These are phyloP conservation scores for Fusarium anthophilum DNA, from an alignment of 2,329 filamentous ascomycete genomes.

Conservation along the genomic window DNA sequence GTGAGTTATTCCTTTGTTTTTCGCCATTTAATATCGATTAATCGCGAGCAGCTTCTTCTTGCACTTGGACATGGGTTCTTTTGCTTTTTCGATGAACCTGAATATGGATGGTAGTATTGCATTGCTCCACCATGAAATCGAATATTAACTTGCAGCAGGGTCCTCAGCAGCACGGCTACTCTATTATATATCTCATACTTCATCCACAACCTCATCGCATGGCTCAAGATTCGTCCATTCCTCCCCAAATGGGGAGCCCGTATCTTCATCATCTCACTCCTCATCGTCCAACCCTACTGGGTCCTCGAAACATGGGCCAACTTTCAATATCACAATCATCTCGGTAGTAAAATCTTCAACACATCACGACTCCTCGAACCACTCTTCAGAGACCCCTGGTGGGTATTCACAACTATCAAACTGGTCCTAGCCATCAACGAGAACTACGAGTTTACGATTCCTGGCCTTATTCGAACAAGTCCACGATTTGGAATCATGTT, in stretches of 20 bases:
- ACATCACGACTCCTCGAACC: slow-evolving; percentile 14
- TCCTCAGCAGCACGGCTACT: slow-evolving; percentile 21
- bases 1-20: neutral
- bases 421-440: slow-evolving; percentile 22
- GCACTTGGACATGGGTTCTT: slow-evolving; percentile 26
- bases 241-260: slow-evolving; percentile 18
- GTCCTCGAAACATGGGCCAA: slow-evolving; percentile 29
- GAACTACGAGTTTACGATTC: slow-evolving; percentile 26
- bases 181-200: slow-evolving; percentile 23
- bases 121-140: accelerated
- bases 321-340: slow-evolving; percentile 25
- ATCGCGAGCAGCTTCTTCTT: slow-evolving; percentile 2
- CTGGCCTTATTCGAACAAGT: slow-evolving; percentile 6
- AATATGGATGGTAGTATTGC: slow-evolving; percentile 17
- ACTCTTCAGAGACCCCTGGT: slow-evolving; percentile 20
- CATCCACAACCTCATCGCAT: slow-evolving; percentile 23
- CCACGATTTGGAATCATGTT: slow-evolving; percentile 27
- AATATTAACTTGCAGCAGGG: neutral
- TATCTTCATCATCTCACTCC: slow-evolving; percentile 10
- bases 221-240: slow-evolving; percentile 23
- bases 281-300: slow-evolving; percentile 23
- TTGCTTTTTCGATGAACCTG: slow-evolving; percentile 18
- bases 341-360: slow-evolving; percentile 11
- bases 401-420: slow-evolving; percentile 23
- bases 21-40: neutral